Conservation (phyloP, 2,329 filamentous ascomycete genomes). For the Cladosporium sp. region DNA sequence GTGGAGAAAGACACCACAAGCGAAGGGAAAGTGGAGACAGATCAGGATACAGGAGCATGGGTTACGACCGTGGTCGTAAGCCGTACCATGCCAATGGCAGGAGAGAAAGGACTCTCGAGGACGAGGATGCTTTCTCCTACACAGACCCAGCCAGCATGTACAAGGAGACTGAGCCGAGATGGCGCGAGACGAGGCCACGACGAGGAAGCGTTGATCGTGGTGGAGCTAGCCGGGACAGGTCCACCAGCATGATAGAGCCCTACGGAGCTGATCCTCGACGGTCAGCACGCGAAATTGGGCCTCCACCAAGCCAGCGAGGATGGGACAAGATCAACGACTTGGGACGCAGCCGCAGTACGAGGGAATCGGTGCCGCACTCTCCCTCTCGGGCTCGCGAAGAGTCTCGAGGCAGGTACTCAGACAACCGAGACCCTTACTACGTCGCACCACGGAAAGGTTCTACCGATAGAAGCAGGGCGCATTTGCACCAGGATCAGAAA, state of each 20-base stretch:
- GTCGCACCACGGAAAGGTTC: conserved; percentile 30
- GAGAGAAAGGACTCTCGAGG: conserved; percentile 29
- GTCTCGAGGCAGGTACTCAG: conserved; percentile 19
- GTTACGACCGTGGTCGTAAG: conserved; percentile 25
- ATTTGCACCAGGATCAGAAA: conserved; percentile 46
- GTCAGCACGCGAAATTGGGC: conserved; percentile 38
- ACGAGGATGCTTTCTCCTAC: conserved; percentile 47
- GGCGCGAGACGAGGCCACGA: conserved; percentile 32
- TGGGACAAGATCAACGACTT: conserved; percentile 63
- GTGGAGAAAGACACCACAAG: conserved; percentile 35
- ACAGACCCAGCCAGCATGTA: conserved; percentile 49
- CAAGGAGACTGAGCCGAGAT: conserved; percentile 46
- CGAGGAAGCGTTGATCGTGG: conserved; percentile 43
- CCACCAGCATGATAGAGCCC: conserved; percentile 41
- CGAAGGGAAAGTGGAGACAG: conserved; percentile 30
- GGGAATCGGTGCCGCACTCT: conserved; percentile 32
- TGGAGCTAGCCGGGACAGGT: conserved; percentile 38
- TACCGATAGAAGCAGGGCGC: conserved; percentile 38
- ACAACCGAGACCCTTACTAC: conserved; percentile 36
- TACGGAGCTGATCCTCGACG: conserved; percentile 26
- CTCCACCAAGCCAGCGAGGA: conserved; percentile 65
- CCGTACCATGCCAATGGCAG: conserved; percentile 27
- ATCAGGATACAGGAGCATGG: conserved; percentile 20
- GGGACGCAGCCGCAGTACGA: conserved; percentile 43
- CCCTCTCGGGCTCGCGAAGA: conserved; percentile 26